phyloP scores from a whole-genome alignment of 164 flowering plant species.

The Warburgia ugandensis region DNA sequence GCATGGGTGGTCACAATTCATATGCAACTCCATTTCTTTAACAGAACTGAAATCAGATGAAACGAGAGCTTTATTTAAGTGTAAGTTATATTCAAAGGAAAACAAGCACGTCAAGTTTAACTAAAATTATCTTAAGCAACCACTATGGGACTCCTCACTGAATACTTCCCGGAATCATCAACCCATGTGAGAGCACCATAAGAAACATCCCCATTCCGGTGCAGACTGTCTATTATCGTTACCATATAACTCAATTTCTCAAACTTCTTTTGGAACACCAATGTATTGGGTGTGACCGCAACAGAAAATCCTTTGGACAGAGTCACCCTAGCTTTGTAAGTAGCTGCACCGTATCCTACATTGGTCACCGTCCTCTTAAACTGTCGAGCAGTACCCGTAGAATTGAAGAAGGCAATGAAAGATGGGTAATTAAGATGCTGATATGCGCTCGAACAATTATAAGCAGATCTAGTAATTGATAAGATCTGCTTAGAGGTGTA shows the following conservation, averaged over 20 bases:
- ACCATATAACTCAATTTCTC: slow-evolving; percentile 40
- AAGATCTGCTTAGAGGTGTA: slow-evolving; percentile 30
- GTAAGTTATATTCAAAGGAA: too few relatives aligned
- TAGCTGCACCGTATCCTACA: slow-evolving; percentile 34
- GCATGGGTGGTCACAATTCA: too few relatives aligned
- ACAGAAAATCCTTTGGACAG: slow-evolving; percentile 29
- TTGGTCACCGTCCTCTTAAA: slow-evolving; percentile 54
- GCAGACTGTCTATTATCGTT: slow-evolving; percentile 13
- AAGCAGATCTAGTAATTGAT: slow-evolving; percentile 19
- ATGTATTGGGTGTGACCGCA: slow-evolving; percentile 32
- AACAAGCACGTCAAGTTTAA: too few relatives aligned
- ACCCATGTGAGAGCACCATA: slow-evolving; percentile 34
- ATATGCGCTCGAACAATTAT: slow-evolving; percentile 15
- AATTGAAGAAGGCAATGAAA: slow-evolving; percentile 38
- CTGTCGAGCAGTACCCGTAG: slow-evolving; percentile 10
- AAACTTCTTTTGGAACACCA: slow-evolving; percentile 34
- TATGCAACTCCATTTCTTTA: too few relatives aligned
- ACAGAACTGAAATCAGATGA: too few relatives aligned
- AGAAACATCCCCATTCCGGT: slow-evolving; percentile 1
- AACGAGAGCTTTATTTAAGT: too few relatives aligned
- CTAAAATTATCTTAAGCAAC: slow-evolving; percentile 7
- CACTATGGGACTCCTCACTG: slow-evolving; percentile 47
- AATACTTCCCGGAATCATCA: slow-evolving; percentile 22
- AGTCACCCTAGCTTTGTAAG: slow-evolving; percentile 31
- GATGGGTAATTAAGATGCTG: slow-evolving; percentile 56